Conservation (phyloP, 1,284 basidiomycete genomes). For the Rhodotorula glutinis region DNA sequence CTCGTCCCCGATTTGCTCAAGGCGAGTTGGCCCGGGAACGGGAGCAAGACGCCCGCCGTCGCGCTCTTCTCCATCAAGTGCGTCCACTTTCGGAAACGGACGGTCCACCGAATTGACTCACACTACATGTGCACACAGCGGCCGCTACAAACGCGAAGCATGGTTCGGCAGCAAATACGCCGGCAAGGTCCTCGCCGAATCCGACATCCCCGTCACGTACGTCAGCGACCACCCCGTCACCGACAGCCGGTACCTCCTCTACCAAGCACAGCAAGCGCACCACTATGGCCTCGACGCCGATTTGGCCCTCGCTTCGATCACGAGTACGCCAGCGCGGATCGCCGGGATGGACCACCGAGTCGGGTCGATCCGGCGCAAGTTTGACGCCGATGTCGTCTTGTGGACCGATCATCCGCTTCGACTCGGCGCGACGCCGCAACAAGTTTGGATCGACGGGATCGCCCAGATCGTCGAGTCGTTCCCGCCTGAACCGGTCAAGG, state of each 20-base stretch:
- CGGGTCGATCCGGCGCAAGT: slow-evolving; percentile 66
- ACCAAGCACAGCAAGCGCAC: slow-evolving; percentile 83
- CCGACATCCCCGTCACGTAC: slow-evolving; percentile 62
- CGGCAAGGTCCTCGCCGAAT: slow-evolving; percentile 69
- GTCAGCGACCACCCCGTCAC: slow-evolving; percentile 65
- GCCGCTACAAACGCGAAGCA: slow-evolving; percentile 76
- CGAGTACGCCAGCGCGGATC: slow-evolving; percentile 68
- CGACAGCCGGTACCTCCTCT: slow-evolving; percentile 72
- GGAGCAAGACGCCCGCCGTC: slow-evolving; percentile 59
- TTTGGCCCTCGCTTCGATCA: slow-evolving; percentile 69
- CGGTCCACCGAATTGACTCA: neutral
- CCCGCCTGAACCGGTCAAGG: slow-evolving; percentile 6
- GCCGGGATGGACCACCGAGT: slow-evolving; percentile 78
- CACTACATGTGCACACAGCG: neutral
- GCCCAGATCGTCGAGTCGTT: slow-evolving; percentile 47
- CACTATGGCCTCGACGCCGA: slow-evolving; percentile 59
- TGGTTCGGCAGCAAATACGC: slow-evolving; percentile 83
- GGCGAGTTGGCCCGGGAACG: slow-evolving; percentile 54
- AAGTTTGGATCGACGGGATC: slow-evolving; percentile 62
- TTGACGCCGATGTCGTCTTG: slow-evolving; percentile 67
- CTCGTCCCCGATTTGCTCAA: slow-evolving; percentile 76
- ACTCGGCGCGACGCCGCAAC: slow-evolving; percentile 59
- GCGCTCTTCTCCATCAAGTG: slow-evolving; percentile 69
- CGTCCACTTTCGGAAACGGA: slow-evolving; percentile 44
- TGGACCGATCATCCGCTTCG: slow-evolving; percentile 84